Conservation (phyloP, 345 rosid genomes). For the Populus nigra region DNA sequence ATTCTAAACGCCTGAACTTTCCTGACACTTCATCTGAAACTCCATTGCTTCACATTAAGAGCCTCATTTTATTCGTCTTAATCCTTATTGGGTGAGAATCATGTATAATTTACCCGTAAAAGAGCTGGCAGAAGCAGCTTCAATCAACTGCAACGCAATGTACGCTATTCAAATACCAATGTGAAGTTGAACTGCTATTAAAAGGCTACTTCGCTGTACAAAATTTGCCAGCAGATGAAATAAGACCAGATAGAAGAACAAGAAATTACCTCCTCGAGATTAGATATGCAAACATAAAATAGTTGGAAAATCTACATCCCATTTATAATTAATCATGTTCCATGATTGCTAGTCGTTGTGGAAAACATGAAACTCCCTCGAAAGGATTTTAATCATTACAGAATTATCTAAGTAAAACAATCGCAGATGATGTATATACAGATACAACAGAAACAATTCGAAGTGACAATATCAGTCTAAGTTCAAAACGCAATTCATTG, state of each 20-base stretch:
- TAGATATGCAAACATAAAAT: background rate
- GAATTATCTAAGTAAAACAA: background rate
- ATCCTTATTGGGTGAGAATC: too few relatives aligned
- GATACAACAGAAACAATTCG: background rate
- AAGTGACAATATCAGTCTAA: background rate
- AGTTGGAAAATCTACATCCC: background rate
- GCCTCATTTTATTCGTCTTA: too few relatives aligned
- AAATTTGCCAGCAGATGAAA: background rate
- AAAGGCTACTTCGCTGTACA: too few relatives aligned
- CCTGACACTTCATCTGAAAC: too few relatives aligned
- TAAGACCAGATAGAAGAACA: background rate
- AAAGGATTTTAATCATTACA: background rate
- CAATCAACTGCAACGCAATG: too few relatives aligned
- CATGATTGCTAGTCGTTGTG: background rate
- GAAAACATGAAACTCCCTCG: background rate
- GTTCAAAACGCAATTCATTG: background rate
- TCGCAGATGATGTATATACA: constrained; percentile 18
- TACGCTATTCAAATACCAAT: too few relatives aligned
- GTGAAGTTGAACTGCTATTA: too few relatives aligned
- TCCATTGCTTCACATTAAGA: too few relatives aligned
- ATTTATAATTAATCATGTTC: background rate
- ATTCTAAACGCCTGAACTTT: too few relatives aligned
- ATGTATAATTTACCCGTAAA: too few relatives aligned
- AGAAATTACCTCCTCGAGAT: background rate
- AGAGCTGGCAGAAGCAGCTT: too few relatives aligned